A percentile compares a stretch with the other conserved stretches of the same genome.
phyloP scores from a whole-genome alignment of 352 stramenopile species.

The Nothophytophthora sp. region DNA sequence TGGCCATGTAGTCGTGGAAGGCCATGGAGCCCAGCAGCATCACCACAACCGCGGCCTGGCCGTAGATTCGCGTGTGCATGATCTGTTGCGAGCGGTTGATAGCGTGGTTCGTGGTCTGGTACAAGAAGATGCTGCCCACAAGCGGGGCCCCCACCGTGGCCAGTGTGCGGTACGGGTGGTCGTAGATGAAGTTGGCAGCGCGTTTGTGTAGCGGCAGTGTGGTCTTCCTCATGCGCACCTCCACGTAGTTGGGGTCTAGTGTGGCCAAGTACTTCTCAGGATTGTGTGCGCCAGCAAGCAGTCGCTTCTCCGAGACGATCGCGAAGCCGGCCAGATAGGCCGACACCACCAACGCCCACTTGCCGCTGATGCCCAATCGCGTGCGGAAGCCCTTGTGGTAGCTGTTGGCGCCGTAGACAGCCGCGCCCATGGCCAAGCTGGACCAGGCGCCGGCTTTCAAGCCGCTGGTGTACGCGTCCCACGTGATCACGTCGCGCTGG shows the following conservation, averaged over 20 bases:
- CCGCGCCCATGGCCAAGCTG: conserved; percentile 16
- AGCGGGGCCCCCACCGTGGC: conserved; percentile 26
- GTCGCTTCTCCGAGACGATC: conserved; percentile 33
- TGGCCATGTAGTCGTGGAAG: conserved; percentile 47
- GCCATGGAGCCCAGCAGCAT: conserved; percentile 40
- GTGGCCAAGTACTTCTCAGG: conserved; percentile 37
- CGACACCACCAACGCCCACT: conserved; percentile 40
- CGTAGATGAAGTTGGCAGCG: conserved; percentile 39
- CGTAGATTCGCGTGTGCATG: conserved; percentile 56
- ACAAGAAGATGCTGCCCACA: conserved; percentile 39
- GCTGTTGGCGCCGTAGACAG: conserved; percentile 31
- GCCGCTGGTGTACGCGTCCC: conserved; percentile 30
- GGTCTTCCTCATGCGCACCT: conserved; percentile 15
- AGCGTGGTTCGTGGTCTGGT: conserved; percentile 29
- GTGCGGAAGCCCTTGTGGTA: conserved; percentile 40
- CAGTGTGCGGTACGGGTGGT: conserved; percentile 40
- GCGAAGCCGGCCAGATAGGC: conserved; percentile 39
- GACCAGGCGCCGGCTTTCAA: conserved; percentile 31
- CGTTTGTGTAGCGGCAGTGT: conserved; percentile 31
- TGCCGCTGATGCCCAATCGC: conserved; percentile 42
- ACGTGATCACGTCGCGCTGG: conserved; percentile 37
- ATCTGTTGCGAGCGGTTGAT: conserved; percentile 43
- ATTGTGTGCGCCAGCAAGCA: conserved; percentile 34
- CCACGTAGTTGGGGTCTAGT: conserved; percentile 32
- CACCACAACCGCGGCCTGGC: conserved; percentile 31